These are phyloP conservation scores for Sclerospora graminicola DNA, from an alignment of 352 stramenopile species.

Conservation along the genomic window DNA sequence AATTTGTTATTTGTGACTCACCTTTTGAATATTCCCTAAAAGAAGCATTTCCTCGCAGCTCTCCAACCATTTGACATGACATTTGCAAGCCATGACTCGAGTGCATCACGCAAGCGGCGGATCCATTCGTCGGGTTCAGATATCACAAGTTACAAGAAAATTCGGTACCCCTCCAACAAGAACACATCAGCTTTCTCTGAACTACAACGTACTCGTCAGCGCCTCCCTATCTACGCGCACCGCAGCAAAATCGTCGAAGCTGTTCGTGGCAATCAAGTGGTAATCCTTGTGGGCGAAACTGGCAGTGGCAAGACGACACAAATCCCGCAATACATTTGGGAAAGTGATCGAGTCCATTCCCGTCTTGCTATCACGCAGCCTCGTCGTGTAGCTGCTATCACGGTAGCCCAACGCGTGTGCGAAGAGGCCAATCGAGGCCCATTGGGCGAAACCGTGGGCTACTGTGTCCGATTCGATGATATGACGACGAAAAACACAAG, in stretches of 20 bases:
- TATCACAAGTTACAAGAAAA: constrained; percentile 27
- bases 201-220: constrained; percentile 47
- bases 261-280: constrained; percentile 51
- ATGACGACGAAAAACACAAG: constrained; percentile 76
- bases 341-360: constrained; percentile 31
- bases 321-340: constrained; percentile 82
- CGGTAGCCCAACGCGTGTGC: constrained; percentile 71
- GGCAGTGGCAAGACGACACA: constrained; percentile 89
- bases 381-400: constrained; percentile 72
- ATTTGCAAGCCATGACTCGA: too few relatives aligned
- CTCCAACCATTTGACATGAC: too few relatives aligned
- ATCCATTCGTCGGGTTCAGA: constrained; percentile 2
- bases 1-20: neutral
- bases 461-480: constrained; percentile 93
- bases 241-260: constrained; percentile 57
- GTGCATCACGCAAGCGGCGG: too few relatives aligned
- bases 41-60: too few relatives aligned
- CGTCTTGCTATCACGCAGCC: constrained; percentile 79
- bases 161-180: neutral
- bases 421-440: constrained; percentile 41
- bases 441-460: constrained; percentile 75
- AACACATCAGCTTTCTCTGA: constrained; percentile 19
- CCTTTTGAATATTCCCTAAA: neutral
- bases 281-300: constrained; percentile 86
- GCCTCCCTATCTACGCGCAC: constrained; percentile 67